Conservation (phyloP, 352 stramenopile genomes). For the Poterioochromonas sp. region DNA sequence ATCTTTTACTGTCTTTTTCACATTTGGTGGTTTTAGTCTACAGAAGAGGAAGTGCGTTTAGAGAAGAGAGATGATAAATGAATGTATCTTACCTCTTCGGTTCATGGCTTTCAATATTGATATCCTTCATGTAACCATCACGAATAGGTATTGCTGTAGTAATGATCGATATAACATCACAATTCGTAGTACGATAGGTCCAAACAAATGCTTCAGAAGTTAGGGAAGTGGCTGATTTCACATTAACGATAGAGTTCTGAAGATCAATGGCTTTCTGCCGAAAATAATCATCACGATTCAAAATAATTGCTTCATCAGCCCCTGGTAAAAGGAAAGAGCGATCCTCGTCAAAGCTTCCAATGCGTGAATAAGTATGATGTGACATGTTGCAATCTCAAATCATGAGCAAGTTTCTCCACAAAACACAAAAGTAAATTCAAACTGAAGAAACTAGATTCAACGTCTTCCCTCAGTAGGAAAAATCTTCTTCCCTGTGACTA, state of each 20-base stretch:
- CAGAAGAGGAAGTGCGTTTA: not conserved
- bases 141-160: not conserved
- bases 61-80: not conserved
- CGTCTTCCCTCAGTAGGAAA: too few species aligned
- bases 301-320: too few species aligned
- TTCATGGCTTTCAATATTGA: not conserved
- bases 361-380: too few species aligned
- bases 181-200: constrained; percentile 19
- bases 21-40: constrained; percentile 19
- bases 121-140: constrained; percentile 23
- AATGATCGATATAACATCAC: constrained; percentile 26
- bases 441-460: too few species aligned
- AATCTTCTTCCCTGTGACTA: too few species aligned
- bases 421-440: too few species aligned
- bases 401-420: too few species aligned
- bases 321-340: too few species aligned
- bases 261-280: not conserved
- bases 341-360: too few species aligned
- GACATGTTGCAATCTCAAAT: too few species aligned
- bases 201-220: constrained; percentile 19
- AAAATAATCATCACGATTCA: constrained; percentile 4
- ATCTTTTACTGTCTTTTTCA: not conserved
- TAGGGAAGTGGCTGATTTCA: not conserved
- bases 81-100: not conserved
- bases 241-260: not conserved